Evolutionary conservation across 164 flowering plant species (phyloP), one percentile per base, ranked within the genome.

Genomic region (Berberis thunbergii): DNA sequence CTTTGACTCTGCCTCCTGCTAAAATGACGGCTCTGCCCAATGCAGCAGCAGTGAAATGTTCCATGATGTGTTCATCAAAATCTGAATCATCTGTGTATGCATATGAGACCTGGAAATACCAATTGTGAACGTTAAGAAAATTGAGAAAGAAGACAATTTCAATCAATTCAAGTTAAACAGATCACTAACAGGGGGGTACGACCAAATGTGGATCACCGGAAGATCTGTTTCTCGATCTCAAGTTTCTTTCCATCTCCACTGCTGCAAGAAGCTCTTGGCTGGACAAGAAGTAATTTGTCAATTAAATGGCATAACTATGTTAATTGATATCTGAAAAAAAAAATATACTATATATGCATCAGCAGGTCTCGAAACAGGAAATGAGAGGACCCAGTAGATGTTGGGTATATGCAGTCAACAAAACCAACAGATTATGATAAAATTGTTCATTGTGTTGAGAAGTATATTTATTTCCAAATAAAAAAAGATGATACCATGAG

Each of bases 261-360:
- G 89, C 86, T 57, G 73, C 77, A 64, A 88, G 76, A 68, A 88
- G 87, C 72, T 84, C 89, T 77, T 86, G 95, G 78, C 95, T 88
- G 67, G 53, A 26, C 26, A 26, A 26, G 26, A 26, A 26, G 26
- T 26, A 26, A 26, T 26, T 58, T 41, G n/a, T 38, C 12, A 8
- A 45, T 9, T 45, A 39, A 57, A 8, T 26, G 26, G 26, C 26
- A 26, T 26, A 26, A 26, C 26, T 26, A 26, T 26, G 26, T 26
- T 26, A 26, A 26, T 26, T 26, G 26, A 26, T 26, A 26, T 26
- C 26, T 26, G 26, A 26, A 26, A 26, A 26, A 26, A 26, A 26
- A 26, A 26, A 26, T 26, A 26, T 26, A 26, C 26, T 26, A 26
- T 26, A 26, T 26, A 26, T 26, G 26, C 26, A 26, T 26, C 26